phyloP scores from a whole-genome alignment of 2,329 filamentous ascomycete genomes.

The Dryadomyces sulphureus region DNA sequence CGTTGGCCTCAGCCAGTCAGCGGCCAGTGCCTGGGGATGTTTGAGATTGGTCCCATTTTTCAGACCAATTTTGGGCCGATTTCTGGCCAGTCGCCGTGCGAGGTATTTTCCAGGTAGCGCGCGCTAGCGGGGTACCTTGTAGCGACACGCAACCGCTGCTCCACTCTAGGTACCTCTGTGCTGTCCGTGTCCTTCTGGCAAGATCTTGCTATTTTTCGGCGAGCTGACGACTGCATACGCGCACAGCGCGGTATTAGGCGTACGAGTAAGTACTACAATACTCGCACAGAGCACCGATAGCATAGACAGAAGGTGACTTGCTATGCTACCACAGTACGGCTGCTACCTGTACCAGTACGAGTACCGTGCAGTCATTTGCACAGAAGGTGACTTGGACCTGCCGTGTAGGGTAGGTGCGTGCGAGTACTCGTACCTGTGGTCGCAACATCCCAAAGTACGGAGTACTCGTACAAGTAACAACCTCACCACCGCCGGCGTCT shows the following conservation, averaged over 20 bases:
- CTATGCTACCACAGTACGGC: too few relatives aligned
- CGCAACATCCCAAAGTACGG: too few relatives aligned
- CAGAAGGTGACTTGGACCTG: not conserved
- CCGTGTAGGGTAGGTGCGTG: not conserved
- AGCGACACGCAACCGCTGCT: not conserved
- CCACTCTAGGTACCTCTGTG: not conserved
- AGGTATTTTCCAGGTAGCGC: not conserved
- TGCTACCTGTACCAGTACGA: not conserved
- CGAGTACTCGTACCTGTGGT: not conserved
- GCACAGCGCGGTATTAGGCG: too few relatives aligned
- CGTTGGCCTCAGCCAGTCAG: conserved; percentile 2
- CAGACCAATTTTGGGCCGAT: not conserved
- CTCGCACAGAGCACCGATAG: too few relatives aligned
- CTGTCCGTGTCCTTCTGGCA: not conserved
- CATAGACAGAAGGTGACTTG: too few relatives aligned
- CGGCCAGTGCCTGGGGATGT: conserved; percentile 4
- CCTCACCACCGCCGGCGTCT: too few relatives aligned
- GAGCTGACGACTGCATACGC: not conserved
- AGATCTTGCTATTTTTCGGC: not conserved
- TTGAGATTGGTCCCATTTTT: not conserved
- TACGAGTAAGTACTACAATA: too few relatives aligned
- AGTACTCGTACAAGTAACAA: not conserved
- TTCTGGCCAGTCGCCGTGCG: not conserved
- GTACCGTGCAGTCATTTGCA: not conserved
- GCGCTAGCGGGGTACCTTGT: not conserved